Conservation (phyloP, 257 asterid genomes). For the Agastache rugosa region DNA sequence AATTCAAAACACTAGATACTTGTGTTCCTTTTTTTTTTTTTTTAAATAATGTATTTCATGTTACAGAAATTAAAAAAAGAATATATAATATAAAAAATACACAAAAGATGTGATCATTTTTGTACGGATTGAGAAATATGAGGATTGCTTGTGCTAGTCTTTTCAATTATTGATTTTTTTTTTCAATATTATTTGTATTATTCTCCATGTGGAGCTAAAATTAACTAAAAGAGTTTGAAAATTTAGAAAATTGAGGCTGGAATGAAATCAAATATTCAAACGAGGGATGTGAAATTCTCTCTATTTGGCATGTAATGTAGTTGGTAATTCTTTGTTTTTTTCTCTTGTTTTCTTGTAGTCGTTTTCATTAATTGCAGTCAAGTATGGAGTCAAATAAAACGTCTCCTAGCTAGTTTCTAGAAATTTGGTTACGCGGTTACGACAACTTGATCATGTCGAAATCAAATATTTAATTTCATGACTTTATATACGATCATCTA, state of each 20-base stretch:
- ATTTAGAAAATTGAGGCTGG: not conserved
- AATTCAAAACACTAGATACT: not conserved
- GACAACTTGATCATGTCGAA: not conserved
- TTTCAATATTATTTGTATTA: slow-evolving; percentile 31
- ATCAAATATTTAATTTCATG: not conserved
- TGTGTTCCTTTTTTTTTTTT: not conserved
- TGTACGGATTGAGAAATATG: slow-evolving; percentile 49
- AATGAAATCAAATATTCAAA: slow-evolving; percentile 11
- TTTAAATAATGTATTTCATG: slow-evolving; percentile 40
- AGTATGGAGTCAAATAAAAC: slow-evolving; percentile 51
- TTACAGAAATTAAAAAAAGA: not conserved
- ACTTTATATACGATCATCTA: no score
- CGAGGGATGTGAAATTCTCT: slow-evolving; percentile 22
- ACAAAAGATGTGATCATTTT: slow-evolving; percentile 29
- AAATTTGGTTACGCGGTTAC: slow-evolving; percentile 5
- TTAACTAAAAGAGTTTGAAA: slow-evolving; percentile 9
- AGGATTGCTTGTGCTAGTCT: slow-evolving; percentile 26
- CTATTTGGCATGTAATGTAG: slow-evolving; percentile 24
- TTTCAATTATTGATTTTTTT: slow-evolving; percentile 22
- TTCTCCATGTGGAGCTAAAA: slow-evolving; percentile 33
- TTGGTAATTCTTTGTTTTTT: slow-evolving; percentile 32
- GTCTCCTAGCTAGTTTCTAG: slow-evolving; percentile 29
- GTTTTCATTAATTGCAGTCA: slow-evolving; percentile 31
- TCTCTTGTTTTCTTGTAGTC: not conserved
- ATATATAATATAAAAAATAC: not conserved